Conservation (phyloP, 2,329 filamentous ascomycete species). For the Epichloe aotearoae region DNA sequence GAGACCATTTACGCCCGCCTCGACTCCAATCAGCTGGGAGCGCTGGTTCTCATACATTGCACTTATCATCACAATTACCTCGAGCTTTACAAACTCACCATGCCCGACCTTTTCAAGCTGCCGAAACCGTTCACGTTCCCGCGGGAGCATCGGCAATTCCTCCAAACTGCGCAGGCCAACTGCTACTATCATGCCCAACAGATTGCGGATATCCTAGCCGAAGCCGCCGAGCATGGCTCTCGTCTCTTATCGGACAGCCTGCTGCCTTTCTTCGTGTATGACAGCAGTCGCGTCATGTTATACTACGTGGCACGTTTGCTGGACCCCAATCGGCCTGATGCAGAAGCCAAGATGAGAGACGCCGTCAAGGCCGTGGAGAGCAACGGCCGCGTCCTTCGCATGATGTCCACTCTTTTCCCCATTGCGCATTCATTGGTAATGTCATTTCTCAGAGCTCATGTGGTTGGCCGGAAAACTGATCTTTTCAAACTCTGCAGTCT, state of each 20-base stretch:
- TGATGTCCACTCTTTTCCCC: constrained; percentile 25
- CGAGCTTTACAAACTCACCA: constrained; percentile 32
- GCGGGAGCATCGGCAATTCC: constrained; percentile 23
- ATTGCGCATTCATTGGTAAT: constrained; percentile 26
- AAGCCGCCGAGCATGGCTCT: constrained; percentile 27
- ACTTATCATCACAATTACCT: constrained; percentile 33
- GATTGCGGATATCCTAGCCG: constrained; percentile 25
- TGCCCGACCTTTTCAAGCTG: constrained; percentile 32
- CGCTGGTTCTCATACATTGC: constrained; percentile 30
- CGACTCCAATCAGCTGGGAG: constrained; percentile 32
- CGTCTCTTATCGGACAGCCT: constrained; percentile 29
- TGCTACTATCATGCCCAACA: constrained; percentile 26
- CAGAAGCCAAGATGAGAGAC: constrained; percentile 22
- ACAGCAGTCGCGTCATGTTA: constrained; percentile 33
- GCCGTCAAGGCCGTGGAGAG: constrained; percentile 27
- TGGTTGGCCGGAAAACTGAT: not conserved
- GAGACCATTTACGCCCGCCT: constrained; percentile 32
- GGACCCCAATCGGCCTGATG: constrained; percentile 22
- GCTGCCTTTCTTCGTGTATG: constrained; percentile 32
- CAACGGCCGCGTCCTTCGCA: constrained; percentile 22
- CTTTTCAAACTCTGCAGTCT: constrained; percentile 13
- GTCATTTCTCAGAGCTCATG: not conserved
- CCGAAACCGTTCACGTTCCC: constrained; percentile 27
- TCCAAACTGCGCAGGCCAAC: constrained; percentile 22
- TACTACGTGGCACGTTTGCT: constrained; percentile 33